Evolutionary conservation across 257 asterid genomes (phyloP), one percentile per base, ranked within the genome.

Genomic region (Penstemon newberryi): DNA sequence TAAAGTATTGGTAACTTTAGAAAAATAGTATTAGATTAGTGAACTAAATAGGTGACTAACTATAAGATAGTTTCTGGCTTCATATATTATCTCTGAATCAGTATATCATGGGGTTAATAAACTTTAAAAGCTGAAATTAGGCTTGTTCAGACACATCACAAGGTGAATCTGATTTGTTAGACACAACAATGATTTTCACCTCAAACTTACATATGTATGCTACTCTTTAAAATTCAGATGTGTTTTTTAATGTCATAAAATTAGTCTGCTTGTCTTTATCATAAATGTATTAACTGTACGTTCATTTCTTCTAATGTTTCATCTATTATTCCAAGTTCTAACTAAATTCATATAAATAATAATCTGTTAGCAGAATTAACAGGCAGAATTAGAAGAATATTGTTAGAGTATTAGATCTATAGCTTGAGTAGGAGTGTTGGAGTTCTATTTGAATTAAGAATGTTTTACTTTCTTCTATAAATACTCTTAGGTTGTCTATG

Each of bases 1-100:
- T 5, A 41, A 76, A 57, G 40, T 49, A 65, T 67, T 43, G 36
- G 60, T 44, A 43, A 59, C 63, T 65, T 52, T 61, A 46, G 58
- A 55, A 42, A 66, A 62, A 54, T 11, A 13, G 47, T 71, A 45
- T 4, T 43, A 49, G 25, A 45, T 4, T 43, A 49, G 25, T 49
- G 11, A 33, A 45, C 59, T 36, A 10, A 47, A 49, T 47, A 36
- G 57, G 61, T 52, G 56, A 25, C 7, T 25, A 37, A 56, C 57
- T 10, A 7, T 6, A 41, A 12, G 11, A 45, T 45, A 46, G 33
- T 43, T 7, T 37, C 12, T 36, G 55, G 60, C 67, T 43, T 59
- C 55, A 56, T 12, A 37, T 7, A 47, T 46, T 40, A 11, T 12
- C 10, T 25, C 37, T 36, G 39, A 37, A 56, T n/a, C 57, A 12